Percentiles rank a stretch among this genome's conserved stretches.
Conservation (phyloP, 1,284 basidiomycete species). For the Fistulina hepatica region DNA sequence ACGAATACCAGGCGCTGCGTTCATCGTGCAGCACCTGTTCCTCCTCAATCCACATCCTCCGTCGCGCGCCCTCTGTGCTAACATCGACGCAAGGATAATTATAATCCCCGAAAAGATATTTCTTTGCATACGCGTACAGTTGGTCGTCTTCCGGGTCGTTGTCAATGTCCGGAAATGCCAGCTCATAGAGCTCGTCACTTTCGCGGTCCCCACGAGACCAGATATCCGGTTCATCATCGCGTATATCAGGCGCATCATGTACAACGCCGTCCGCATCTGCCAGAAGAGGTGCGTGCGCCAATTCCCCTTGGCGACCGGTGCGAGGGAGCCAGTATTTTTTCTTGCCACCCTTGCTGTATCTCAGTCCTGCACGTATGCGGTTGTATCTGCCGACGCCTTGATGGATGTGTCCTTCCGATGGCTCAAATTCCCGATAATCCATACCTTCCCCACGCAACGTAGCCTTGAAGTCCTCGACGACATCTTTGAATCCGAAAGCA, state of each 20-base stretch:
- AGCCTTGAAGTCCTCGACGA: slow-evolving; percentile 75
- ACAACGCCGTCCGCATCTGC: slow-evolving; percentile 58
- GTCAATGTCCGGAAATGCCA: slow-evolving; percentile 56
- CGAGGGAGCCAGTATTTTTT: slow-evolving; percentile 85
- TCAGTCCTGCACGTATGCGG: slow-evolving; percentile 79
- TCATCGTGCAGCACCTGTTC: slow-evolving; percentile 59
- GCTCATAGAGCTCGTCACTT: slow-evolving; percentile 46
- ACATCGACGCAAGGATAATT: slow-evolving; percentile 86
- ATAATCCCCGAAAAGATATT: slow-evolving; percentile 85
- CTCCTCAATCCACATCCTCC: slow-evolving; percentile 60
- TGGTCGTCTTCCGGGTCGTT: slow-evolving; percentile 45
- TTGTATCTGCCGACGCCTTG: slow-evolving; percentile 73
- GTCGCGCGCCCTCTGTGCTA: slow-evolving; percentile 59
- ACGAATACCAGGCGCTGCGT: slow-evolving; percentile 58
- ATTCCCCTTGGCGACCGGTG: slow-evolving; percentile 37
- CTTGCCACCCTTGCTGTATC: slow-evolving; percentile 84
- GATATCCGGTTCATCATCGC: slow-evolving; percentile 30
- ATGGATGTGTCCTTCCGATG: slow-evolving; percentile 88
- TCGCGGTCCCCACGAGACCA: slow-evolving; percentile 27
- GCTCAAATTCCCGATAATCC: slow-evolving; percentile 93
- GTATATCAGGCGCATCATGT: slow-evolving; percentile 50
- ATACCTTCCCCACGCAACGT: slow-evolving; percentile 86
- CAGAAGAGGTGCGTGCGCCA: slow-evolving; percentile 71
- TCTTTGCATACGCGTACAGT: slow-evolving; percentile 58
- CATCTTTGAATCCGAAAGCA: slow-evolving; percentile 78